phyloP scores from a whole-genome alignment of 2,329 filamentous ascomycete genomes.

The Eutypella sp. region DNA sequence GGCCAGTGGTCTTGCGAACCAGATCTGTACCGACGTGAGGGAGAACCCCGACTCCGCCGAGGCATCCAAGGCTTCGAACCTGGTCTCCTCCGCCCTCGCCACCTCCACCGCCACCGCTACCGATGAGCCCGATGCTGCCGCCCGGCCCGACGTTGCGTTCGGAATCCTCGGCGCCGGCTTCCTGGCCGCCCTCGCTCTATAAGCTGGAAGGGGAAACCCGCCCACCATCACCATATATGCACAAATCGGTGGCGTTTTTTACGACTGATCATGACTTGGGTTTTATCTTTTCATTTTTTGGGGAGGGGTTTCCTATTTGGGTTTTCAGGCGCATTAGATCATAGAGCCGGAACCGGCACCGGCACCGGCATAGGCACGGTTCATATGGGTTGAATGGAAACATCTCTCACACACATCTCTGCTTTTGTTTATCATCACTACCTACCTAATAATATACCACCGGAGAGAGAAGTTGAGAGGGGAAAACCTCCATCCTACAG shows the following conservation, averaged over 20 bases:
- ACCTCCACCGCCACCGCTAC: conserved; percentile 14
- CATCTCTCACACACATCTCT: no score
- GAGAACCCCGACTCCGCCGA: conserved; percentile 19
- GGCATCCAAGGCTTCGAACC: conserved; percentile 24
- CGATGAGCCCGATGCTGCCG: conserved; percentile 13
- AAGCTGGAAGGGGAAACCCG: background rate
- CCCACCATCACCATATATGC: no score
- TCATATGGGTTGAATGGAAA: no score
- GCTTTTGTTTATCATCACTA: no score
- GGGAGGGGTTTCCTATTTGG: background rate
- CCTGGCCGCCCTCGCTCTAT: conserved; percentile 22
- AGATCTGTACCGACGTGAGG: conserved; percentile 22
- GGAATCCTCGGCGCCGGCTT: conserved; percentile 22
- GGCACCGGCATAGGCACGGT: no score
- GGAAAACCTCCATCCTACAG: no score
- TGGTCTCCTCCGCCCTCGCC: conserved; percentile 21
- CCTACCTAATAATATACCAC: no score
- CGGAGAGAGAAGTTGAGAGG: no score
- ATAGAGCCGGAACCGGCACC: background rate
- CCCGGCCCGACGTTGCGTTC: conserved; percentile 20
- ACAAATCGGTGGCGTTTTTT: background rate
- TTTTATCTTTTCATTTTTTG: no score
- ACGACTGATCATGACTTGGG: background rate
- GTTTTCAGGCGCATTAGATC: background rate
- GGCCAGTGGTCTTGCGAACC: conserved; percentile 12